Conservation (phyloP, 345 rosid genomes). For the Euphorbia peplus region DNA sequence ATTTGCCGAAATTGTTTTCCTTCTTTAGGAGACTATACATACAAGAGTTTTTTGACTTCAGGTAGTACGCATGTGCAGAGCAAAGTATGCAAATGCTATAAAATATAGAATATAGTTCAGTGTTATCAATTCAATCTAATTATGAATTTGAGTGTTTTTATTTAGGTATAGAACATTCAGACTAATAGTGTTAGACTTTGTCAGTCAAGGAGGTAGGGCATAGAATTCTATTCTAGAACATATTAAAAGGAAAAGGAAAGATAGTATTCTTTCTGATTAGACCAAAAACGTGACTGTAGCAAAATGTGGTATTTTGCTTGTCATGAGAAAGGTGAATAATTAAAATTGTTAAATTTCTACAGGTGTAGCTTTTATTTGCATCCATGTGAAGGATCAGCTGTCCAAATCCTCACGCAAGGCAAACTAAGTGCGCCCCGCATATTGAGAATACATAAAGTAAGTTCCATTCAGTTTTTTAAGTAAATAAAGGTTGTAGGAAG, state of each 20-base stretch:
- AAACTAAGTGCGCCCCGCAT: conserved; percentile 98
- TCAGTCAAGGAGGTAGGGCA: not conserved
- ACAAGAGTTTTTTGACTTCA: not conserved
- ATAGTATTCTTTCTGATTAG: not conserved
- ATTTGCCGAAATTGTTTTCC: not conserved
- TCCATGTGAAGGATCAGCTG: conserved; percentile 82
- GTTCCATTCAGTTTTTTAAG: conserved; percentile 10
- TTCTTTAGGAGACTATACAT: not conserved
- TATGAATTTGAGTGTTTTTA: not conserved
- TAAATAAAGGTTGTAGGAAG: not conserved
- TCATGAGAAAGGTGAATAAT: not conserved
- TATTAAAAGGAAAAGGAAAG: not conserved
- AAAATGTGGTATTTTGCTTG: not conserved
- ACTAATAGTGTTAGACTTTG: not conserved
- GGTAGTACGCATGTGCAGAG: not conserved
- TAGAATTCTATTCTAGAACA: not conserved
- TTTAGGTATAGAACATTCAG: not conserved
- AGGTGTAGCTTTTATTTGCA: conserved; percentile 98
- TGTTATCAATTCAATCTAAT: no score
- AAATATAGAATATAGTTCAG: no score
- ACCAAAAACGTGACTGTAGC: not conserved
- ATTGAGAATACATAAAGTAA: conserved; percentile 94
- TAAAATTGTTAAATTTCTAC: conserved; percentile 26
- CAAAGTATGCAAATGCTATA: no score
- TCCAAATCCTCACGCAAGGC: conserved; percentile 89